Percentiles rank a stretch among this genome's conserved stretches.
Conservation (phyloP, 2,329 filamentous ascomycete genomes). For the Iodosphaeria phyllophila region DNA sequence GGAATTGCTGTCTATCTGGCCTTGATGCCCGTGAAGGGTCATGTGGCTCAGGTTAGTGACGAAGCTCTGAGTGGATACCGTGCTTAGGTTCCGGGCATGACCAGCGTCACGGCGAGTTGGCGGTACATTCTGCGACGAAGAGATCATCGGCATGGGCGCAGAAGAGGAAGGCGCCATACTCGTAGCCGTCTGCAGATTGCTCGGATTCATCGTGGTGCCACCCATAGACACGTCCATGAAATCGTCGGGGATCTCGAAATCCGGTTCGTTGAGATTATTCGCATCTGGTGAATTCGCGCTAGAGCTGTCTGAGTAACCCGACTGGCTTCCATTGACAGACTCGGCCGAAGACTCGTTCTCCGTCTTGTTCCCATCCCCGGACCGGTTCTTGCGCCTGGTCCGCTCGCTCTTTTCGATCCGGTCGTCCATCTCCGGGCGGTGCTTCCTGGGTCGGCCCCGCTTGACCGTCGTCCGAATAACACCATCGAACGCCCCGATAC, state of each 20-base stretch:
- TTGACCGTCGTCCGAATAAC: slow-evolving; percentile 40
- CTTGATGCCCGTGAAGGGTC: slow-evolving; percentile 11
- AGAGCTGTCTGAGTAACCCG: slow-evolving; percentile 37
- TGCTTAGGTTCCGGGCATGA: no score
- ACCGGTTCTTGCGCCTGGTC: slow-evolving; percentile 37
- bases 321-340: no score
- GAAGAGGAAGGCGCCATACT: slow-evolving; percentile 18
- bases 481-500: slow-evolving; percentile 83
- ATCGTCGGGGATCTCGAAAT: slow-evolving; percentile 27
- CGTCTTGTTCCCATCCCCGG: no score
- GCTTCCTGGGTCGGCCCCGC: slow-evolving; percentile 45
- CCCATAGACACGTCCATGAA: slow-evolving; percentile 25
- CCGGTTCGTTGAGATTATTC: slow-evolving; percentile 13
- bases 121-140: slow-evolving; percentile 10
- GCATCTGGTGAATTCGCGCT: slow-evolving; percentile 30
- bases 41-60: slow-evolving; percentile 21
- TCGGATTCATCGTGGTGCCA: slow-evolving; percentile 18
- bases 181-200: slow-evolving; percentile 12
- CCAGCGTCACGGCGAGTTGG: slow-evolving; percentile 26
- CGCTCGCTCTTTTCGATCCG: slow-evolving; percentile 36
- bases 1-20: slow-evolving; percentile 14
- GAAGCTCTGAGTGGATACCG: slow-evolving; percentile 24
- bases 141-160: slow-evolving; percentile 19
- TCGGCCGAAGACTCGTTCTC: slow-evolving; percentile 23
- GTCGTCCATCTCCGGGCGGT: slow-evolving; percentile 35